Percentiles rank a stretch among this genome's conserved stretches.
Conservation (phyloP, 116 monocot species). For the Zostera marina region DNA sequence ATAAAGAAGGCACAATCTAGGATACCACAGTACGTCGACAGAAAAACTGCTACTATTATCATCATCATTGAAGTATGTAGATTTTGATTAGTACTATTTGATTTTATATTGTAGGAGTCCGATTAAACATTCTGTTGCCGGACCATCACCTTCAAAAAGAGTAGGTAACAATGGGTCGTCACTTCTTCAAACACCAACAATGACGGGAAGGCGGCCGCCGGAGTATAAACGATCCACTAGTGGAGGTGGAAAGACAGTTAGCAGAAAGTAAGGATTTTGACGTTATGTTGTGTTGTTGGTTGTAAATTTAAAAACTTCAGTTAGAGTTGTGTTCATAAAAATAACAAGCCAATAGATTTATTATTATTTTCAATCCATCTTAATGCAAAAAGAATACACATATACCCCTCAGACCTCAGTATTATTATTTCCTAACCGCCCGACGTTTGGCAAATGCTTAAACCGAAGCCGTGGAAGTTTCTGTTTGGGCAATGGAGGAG, state of each 20-base stretch:
- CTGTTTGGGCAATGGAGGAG: no score
- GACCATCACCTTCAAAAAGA: conserved; percentile 1
- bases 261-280: background rate
- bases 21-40: conserved; percentile 8
- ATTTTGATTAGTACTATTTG: background rate
- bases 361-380: no score
- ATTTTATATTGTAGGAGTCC: conserved; percentile 1
- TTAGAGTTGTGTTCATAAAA: no score
- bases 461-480: no score
- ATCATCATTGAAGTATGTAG: background rate
- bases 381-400: no score
- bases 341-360: no score
- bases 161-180: conserved; percentile 2
- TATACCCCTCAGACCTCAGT: no score
- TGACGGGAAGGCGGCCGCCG: background rate
- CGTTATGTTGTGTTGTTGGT: background rate
- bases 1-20: conserved; percentile 44
- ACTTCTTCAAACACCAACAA: conserved; percentile 1
- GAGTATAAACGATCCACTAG: background rate
- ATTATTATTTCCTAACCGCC: no score
- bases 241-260: conserved; percentile 2
- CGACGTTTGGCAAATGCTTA: no score
- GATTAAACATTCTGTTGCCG: no score
- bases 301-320: no score
- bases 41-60: background rate